Base-by-base conservation (phyloP, 495 filamentous ascomycete genomes). In the Schizothecium vesticola region DNA sequence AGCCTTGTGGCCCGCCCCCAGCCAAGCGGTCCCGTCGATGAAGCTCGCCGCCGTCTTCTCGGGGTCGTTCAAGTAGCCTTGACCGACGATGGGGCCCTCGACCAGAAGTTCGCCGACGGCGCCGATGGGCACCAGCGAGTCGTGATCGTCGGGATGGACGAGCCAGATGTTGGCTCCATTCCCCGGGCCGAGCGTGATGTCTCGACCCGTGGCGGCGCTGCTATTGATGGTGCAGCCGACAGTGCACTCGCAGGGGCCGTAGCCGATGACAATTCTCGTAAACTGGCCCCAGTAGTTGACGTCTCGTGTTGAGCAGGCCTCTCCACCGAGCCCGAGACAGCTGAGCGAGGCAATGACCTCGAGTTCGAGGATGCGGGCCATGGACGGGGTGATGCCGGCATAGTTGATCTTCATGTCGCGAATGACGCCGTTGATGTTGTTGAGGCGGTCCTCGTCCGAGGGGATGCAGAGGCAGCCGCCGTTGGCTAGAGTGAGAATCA, bases 231-330 rank as follows among this genome's bases (percentile, higher is more conserved):
- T 84, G 58, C 81, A 84, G 69, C 80, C 60, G 75, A 77, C 29
- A 19, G 83, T 80, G 61, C 82, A 83, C 68, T 88, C 86, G 1
- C 79, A 82, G 1, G 85, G 85, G 2, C 86, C 86, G 61, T 87
- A 87, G 6, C 80, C 80, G 31, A 86, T 85, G 65, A 87, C 78
- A 0, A 87, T 74, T 16, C 76, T 73, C 0, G 85, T 75, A 13
- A 56, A 36, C 21, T 69, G 56, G 31, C 70, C 71, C 73, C 73
- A 71, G 19, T 23, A 21, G 12, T 67, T 67, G 12, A 70, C 66
- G 28, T 75, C 67, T 1, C 61, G 59, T 8, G 69, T 59, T 23
- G 68, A 66, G 26, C 55, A 58, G 13, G 74, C 71, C 68, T 76
- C 74, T 0, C 74, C 73, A 3, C 74, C 73, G 5, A 76, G 64